Evolutionary conservation across 257 asterid species (phyloP), one percentile per base, ranked within the genome.

Genomic region (Fraxinus pennsylvanica): DNA sequence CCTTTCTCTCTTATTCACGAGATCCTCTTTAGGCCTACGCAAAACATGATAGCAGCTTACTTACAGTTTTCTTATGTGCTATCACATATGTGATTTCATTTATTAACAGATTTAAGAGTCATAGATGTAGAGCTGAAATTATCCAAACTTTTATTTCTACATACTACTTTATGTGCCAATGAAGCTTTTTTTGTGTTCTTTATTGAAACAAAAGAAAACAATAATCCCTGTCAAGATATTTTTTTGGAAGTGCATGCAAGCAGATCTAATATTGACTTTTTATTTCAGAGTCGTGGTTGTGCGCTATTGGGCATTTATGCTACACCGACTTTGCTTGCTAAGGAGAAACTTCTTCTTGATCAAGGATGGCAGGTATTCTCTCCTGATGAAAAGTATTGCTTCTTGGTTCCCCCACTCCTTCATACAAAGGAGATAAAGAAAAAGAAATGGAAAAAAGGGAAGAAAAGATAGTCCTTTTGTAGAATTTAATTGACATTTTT

Each of bases 281-380:
- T 79, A 38, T 78, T 81, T 66, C 90, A 92, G 97, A 92, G 94
- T 83, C 97, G 98, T 25, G 98, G 98, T 76, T 93, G 98, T 85
- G 96, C 84, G 32, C 82, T 93, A 72, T 78, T 96, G 82, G 93
- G 98, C 81, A 88, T 93, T 75, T 82, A 90, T 81, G 98, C 84
- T 70, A 95, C 98, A 57, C 98, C 98, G 35, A 96, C 99, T 72
- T 87, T 96, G 83, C 89, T 82, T 63, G 97, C 92, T 6, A 96
- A 93, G 91, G 97, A 93, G 86, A 90, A 84, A 41, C 97, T 96
- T 81, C 93, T 96, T 68, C 96, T 96, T 79, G 95, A 96, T 84
- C 93, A 92, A 78, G 98, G 98, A 71, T 96, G 99, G 98, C 93
- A 90, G 98, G 98, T 96, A 90, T 71, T 77, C 35, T 75, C 71